Conservation (phyloP, 352 stramenopile species). For the Globisporangium radiosum region DNA sequence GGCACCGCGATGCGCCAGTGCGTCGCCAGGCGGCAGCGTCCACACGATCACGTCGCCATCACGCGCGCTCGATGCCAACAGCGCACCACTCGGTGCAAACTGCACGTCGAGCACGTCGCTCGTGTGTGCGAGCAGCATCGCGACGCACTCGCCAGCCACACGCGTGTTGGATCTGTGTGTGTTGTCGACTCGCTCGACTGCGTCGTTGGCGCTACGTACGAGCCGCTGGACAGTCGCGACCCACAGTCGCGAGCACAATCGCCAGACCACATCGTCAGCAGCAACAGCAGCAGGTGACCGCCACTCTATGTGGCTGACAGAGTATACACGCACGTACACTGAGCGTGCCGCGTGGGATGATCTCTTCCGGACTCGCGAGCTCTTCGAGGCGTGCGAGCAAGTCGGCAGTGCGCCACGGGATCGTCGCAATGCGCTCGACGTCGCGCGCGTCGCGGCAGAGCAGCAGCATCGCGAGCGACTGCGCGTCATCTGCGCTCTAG, state of each 20-base stretch:
- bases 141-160: constrained; percentile 22
- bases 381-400: constrained; percentile 40
- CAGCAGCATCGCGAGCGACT: constrained; percentile 48
- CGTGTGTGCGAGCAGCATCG: constrained; percentile 38
- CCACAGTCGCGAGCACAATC: too few species aligned
- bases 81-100: constrained; percentile 74
- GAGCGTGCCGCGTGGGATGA: constrained; percentile 52
- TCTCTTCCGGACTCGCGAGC: constrained; percentile 58
- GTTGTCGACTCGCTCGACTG: constrained; percentile 8
- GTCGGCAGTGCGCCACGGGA: constrained; percentile 41
- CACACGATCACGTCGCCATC: constrained; percentile 78
- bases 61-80: constrained; percentile 72
- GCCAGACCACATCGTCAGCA: too few species aligned
- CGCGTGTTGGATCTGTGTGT: background rate
- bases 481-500: constrained; percentile 39
- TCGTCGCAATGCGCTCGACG: constrained; percentile 23
- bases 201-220: constrained; percentile 20
- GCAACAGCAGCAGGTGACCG: too few species aligned
- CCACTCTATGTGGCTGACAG: too few species aligned
- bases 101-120: constrained; percentile 60
- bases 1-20: background rate
- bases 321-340: constrained; percentile 18
- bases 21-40: constrained; percentile 25
- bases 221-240: constrained; percentile 22
- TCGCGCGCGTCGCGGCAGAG: constrained; percentile 39